Evolutionary conservation across 495 filamentous ascomycete species (phyloP).

Genomic region (Niebla homalea): DNA sequence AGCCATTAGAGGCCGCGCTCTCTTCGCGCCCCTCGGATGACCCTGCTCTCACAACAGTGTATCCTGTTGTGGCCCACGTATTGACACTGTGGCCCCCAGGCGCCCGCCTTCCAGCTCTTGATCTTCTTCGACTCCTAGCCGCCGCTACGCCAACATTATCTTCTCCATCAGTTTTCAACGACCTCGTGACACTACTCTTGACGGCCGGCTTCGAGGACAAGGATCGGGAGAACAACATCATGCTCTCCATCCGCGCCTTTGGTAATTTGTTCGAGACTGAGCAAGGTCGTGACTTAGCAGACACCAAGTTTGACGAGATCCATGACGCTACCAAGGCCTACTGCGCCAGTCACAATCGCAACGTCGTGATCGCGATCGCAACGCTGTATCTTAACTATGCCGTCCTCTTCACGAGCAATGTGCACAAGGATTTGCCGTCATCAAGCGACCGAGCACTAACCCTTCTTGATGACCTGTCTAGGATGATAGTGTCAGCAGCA

Average conservation of each 20-base stretch:
- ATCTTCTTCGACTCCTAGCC: slow-evolving; percentile 69
- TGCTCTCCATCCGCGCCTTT: slow-evolving; percentile 71
- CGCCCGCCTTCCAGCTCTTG: slow-evolving; percentile 69
- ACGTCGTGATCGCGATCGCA: slow-evolving; percentile 65
- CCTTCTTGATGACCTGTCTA: slow-evolving; percentile 48
- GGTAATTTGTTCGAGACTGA: slow-evolving; percentile 77
- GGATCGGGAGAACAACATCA: slow-evolving; percentile 56
- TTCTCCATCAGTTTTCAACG: slow-evolving; percentile 39
- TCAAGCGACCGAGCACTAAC: slow-evolving; percentile 44
- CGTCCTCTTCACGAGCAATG: slow-evolving; percentile 39
- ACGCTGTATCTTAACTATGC: slow-evolving; percentile 81
- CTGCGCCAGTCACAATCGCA: slow-evolving; percentile 50
- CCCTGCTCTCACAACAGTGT: slow-evolving; percentile 27
- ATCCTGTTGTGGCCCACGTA: slow-evolving; percentile 52
- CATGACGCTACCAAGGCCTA: slow-evolving; percentile 35
- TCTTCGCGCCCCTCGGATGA: slow-evolving; percentile 13
- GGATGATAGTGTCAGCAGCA: slow-evolving; percentile 46
- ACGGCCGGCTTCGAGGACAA: slow-evolving; percentile 41
- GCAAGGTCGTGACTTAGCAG: slow-evolving; percentile 51
- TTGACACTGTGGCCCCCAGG: slow-evolving; percentile 63
- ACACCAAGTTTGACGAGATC: slow-evolving; percentile 44
- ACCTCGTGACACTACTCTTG: slow-evolving; percentile 31
- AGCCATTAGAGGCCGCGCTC: slow-evolving; percentile 39
- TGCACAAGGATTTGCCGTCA: slow-evolving; percentile 20
- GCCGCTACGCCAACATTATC: slow-evolving; percentile 50